A percentile compares a stretch with the other conserved stretches of the same genome.
Conservation (phyloP, 1,284 basidiomycete genomes). For the Tilletia walkeri region DNA sequence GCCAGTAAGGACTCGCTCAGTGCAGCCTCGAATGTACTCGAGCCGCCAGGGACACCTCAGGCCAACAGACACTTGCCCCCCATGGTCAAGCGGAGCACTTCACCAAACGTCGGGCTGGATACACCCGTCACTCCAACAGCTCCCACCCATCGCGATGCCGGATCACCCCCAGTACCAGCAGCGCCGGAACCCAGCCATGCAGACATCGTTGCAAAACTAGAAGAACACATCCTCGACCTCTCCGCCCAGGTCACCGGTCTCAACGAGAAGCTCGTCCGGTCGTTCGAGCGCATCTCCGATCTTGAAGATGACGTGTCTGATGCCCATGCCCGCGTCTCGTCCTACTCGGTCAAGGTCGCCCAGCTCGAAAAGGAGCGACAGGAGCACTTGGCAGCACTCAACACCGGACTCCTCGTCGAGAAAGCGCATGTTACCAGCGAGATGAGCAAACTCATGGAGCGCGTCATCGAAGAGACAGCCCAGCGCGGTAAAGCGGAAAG, state of each 20-base stretch:
- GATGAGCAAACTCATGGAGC: constrained; percentile 88
- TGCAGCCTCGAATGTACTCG: background rate
- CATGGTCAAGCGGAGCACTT: background rate
- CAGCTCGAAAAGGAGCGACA: constrained; percentile 62
- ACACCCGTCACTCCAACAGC: constrained; percentile 19
- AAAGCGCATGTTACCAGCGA: constrained; percentile 82
- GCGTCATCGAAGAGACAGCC: constrained; percentile 87
- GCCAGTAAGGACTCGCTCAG: background rate
- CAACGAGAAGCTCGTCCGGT: constrained; percentile 85
- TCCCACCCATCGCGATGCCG: constrained; percentile 10
- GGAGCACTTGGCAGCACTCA: constrained; percentile 56
- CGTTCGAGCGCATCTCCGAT: constrained; percentile 86
- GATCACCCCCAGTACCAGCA: background rate
- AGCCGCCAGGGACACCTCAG: constrained; percentile 3
- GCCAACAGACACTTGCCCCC: background rate
- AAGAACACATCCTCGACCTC: constrained; percentile 77
- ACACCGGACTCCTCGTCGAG: constrained; percentile 85
- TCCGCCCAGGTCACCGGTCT: constrained; percentile 84
- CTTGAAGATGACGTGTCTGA: constrained; percentile 86
- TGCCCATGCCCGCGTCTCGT: constrained; percentile 69
- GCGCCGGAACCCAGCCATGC: constrained; percentile 54
- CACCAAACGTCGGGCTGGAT: background rate
- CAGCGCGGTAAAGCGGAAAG: constrained; percentile 82
- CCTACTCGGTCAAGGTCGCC: constrained; percentile 51
- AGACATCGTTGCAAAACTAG: constrained; percentile 74